Evolutionary conservation across 192 early-diverging fungal species (phyloP).

Genomic region (Physocladia obscura): DNA sequence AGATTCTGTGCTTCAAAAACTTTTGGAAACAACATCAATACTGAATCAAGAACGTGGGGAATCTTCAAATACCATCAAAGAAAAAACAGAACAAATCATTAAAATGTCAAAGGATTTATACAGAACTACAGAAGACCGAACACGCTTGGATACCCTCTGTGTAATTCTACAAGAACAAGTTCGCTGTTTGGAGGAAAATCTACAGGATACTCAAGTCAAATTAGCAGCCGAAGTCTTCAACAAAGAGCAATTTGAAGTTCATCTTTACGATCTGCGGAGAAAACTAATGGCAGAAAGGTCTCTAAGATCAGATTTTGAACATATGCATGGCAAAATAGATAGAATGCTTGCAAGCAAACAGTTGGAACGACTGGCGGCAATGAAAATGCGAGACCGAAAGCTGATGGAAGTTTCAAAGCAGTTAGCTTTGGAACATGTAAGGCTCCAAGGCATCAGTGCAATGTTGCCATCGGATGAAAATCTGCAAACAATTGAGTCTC

Average conservation of each 20-base stretch:
- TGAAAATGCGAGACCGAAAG: slow-evolving; percentile 40
- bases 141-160: slow-evolving; percentile 28
- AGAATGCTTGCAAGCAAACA: slow-evolving; percentile 34
- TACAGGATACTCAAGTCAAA: slow-evolving; percentile 30
- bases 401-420: slow-evolving; percentile 39
- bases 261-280: slow-evolving; percentile 42
- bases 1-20: slow-evolving; percentile 40
- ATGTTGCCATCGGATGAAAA: slow-evolving; percentile 40
- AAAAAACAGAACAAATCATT: slow-evolving; percentile 40
- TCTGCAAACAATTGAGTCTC: slow-evolving; percentile 27
- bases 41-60: slow-evolving; percentile 40
- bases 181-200: slow-evolving; percentile 35
- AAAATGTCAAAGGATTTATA: slow-evolving; percentile 35
- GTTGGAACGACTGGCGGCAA: slow-evolving; percentile 30
- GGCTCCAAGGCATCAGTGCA: slow-evolving; percentile 36
- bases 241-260: slow-evolving; percentile 46
- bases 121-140: slow-evolving; percentile 31
- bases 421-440: slow-evolving; percentile 31
- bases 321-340: slow-evolving; percentile 40
- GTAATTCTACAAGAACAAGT: slow-evolving; percentile 35
- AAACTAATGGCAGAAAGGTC: slow-evolving; percentile 43
- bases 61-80: slow-evolving; percentile 30
- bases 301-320: slow-evolving; percentile 48
- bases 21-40: slow-evolving; percentile 37
- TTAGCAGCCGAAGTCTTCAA: slow-evolving; percentile 37